Evolutionary conservation across 371 early-diverging fungal species (phyloP).

Genomic region (Mucor velutinosus): DNA sequence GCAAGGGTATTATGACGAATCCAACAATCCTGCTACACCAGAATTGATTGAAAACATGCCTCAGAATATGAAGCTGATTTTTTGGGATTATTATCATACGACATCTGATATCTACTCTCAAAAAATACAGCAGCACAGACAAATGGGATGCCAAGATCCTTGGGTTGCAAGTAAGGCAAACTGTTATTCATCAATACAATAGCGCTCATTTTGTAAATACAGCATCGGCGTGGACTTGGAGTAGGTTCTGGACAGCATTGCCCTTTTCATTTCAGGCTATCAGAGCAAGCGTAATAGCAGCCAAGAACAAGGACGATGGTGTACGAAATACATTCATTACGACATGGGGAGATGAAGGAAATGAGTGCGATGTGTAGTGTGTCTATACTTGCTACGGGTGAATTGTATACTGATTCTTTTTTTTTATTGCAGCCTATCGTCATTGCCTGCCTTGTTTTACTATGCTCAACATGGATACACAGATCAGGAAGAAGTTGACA

Average conservation of each 20-base stretch:
- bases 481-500: constrained; percentile 60
- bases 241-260: constrained; percentile 79
- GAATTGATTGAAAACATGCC: constrained; percentile 67
- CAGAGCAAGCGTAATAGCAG: constrained; percentile 73
- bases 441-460: constrained; percentile 76
- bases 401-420: background rate
- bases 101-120: constrained; percentile 65
- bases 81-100: constrained; percentile 90
- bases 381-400: background rate
- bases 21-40: constrained; percentile 56
- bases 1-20: constrained; percentile 78
- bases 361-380: constrained; percentile 80
- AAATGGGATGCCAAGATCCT: constrained; percentile 76
- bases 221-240: constrained; percentile 84
- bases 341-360: constrained; percentile 90
- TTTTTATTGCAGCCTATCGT: constrained; percentile 53
- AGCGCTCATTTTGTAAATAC: background rate
- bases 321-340: constrained; percentile 80
- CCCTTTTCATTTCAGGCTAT: constrained; percentile 80
- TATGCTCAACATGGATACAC: constrained; percentile 80
- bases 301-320: constrained; percentile 58
- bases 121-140: constrained; percentile 82
- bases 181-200: background rate
- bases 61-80: constrained; percentile 71
- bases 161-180: constrained; percentile 69